A percentile compares a stretch with the other conserved stretches of the same genome.
Conservation (phyloP, 148 eudicot genomes). For the Diospyros kaki region DNA sequence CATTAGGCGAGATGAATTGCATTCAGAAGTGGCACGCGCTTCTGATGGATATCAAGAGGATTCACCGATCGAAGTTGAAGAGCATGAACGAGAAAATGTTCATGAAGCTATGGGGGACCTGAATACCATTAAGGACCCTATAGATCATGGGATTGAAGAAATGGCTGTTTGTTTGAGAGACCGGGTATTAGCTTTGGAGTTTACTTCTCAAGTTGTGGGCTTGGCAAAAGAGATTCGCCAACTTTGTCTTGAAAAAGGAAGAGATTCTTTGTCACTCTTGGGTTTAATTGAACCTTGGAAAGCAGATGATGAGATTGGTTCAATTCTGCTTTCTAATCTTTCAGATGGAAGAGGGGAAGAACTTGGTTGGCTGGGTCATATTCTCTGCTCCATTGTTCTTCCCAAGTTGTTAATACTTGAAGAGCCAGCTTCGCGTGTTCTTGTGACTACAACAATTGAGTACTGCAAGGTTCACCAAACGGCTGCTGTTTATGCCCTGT, state of each 20-base stretch:
- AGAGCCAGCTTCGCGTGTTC: conserved; percentile 43
- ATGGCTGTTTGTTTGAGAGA: conserved; percentile 23
- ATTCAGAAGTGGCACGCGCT: conserved; percentile 14
- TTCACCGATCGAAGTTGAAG: conserved; percentile 17
- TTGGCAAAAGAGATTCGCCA: conserved; percentile 37
- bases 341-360: conserved; percentile 23
- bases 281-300: conserved; percentile 50
- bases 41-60: conserved; percentile 9
- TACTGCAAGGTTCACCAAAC: conserved; percentile 50
- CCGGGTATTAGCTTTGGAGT: conserved; percentile 22
- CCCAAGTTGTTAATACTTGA: conserved; percentile 48
- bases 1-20: conserved; percentile 24
- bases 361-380: conserved; percentile 41
- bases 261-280: conserved; percentile 28
- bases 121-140: conserved; percentile 4
- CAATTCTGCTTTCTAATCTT: conserved; percentile 33
- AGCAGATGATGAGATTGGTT: conserved; percentile 45
- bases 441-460: conserved; percentile 35
- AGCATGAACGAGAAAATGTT: conserved; percentile 6
- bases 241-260: conserved; percentile 23
- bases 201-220: conserved; percentile 19
- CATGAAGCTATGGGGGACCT: conserved; percentile 8
- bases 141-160: conserved; percentile 29
- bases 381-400: conserved; percentile 45
- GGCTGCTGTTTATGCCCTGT: conserved; percentile 41